These are phyloP conservation scores for Kluyveromyces sp. DNA, from an alignment of 1,139 yeast genomes.

Conservation along the genomic window DNA sequence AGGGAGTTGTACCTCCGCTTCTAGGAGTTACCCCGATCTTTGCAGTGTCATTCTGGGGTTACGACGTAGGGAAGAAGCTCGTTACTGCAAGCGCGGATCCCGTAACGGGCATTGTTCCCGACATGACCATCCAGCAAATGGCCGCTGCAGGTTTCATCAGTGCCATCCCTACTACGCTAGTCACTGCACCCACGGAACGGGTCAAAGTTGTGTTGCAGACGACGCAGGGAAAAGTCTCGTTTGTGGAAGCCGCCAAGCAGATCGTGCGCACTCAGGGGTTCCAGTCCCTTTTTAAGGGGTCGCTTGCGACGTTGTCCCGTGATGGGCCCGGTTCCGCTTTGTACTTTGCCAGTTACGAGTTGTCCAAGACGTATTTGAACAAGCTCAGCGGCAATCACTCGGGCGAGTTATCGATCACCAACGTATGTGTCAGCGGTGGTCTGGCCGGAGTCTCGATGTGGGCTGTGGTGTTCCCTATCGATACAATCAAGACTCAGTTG, in stretches of 20 bases:
- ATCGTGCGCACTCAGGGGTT: constrained; percentile 79
- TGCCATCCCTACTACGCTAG: constrained; percentile 89
- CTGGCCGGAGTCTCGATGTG: constrained; percentile 96
- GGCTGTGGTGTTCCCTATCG: constrained; percentile 93
- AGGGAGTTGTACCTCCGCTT: constrained; percentile 86
- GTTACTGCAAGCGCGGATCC: constrained; percentile 35
- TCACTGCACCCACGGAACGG: constrained; percentile 96
- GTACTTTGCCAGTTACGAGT: constrained; percentile 91
- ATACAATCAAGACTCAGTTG: constrained; percentile 85
- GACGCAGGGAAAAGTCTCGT: constrained; percentile 38
- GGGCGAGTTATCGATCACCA: constrained; percentile 52
- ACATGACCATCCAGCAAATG: constrained; percentile 58
- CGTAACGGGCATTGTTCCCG: constrained; percentile 13
- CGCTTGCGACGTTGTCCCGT: constrained; percentile 85
- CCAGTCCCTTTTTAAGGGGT: constrained; percentile 81
- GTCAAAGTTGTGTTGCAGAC: constrained; percentile 91
- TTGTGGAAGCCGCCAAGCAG: constrained; percentile 45
- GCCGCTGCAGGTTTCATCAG: constrained; percentile 94
- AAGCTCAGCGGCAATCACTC: constrained; percentile 24
- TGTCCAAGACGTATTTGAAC: constrained; percentile 58
- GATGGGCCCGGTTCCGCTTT: constrained; percentile 99
- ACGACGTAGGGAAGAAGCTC: constrained; percentile 80
- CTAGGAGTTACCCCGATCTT: constrained; percentile 97
- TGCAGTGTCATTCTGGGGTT: constrained; percentile 98
- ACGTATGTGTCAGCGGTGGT: constrained; percentile 88